A percentile compares a stretch with the other conserved stretches of the same genome.
Evolutionary conservation across 2,329 filamentous ascomycete species (phyloP).

Genomic region (Fusarium succisae): DNA sequence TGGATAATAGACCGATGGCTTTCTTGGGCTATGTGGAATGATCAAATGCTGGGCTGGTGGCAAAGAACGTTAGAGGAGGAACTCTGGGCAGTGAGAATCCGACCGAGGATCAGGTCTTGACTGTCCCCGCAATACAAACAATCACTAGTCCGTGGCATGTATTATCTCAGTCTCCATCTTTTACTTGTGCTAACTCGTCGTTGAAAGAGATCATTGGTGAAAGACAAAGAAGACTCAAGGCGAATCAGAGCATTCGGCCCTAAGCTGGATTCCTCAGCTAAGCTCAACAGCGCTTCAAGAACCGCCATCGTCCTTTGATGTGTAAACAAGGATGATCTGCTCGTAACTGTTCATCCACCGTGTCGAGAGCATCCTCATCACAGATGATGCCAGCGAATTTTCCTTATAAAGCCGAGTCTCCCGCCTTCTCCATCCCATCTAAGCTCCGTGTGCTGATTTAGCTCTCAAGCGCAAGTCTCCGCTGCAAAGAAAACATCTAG

Average conservation of each 20-base stretch:
- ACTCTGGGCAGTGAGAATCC: neutral
- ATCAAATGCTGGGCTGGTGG: neutral
- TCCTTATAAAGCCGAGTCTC: neutral
- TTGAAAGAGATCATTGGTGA: too few species aligned
- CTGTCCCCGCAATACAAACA: too few species aligned
- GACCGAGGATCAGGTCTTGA: neutral
- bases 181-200: too few species aligned
- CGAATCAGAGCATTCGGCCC: rapidly evolving
- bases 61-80: too few species aligned
- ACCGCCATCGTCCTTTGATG: neutral
- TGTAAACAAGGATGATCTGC: rapidly evolving
- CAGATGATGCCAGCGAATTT: neutral
- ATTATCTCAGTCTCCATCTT: too few species aligned
- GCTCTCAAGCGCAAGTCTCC: neutral
- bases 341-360: neutral
- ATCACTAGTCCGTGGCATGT: rapidly evolving
- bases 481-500: neutral
- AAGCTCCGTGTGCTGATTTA: rapidly evolving
- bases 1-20: neutral
- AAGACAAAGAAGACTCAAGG: neutral
- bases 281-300: neutral
- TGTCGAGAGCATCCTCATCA: neutral
- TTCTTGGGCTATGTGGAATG: neutral
- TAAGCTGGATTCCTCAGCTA: too few species aligned
- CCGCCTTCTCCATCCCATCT: too few species aligned